These are phyloP conservation scores for Porcisia deanei DNA, from an alignment of 208 protist genomes.

Conservation along the genomic window DNA sequence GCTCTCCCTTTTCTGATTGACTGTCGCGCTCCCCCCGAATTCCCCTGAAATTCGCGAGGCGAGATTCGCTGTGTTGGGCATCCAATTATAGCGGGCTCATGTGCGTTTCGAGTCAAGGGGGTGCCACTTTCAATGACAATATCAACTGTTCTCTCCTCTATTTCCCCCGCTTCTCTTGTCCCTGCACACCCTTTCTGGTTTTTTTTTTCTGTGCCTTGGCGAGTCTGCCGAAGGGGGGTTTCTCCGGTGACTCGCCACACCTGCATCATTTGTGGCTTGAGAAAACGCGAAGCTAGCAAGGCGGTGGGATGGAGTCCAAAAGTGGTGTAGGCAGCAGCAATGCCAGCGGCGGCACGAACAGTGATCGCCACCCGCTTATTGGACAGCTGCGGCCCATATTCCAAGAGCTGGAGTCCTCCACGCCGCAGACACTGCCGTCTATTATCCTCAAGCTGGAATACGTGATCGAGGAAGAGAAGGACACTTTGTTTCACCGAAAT, in stretches of 20 bases:
- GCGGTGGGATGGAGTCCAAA: conserved; percentile 23
- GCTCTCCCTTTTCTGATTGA: background rate
- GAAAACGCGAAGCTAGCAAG: background rate
- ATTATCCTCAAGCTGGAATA: conserved; percentile 83
- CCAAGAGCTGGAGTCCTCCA: conserved; percentile 50
- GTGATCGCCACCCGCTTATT: conserved; percentile 70
- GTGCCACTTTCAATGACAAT: background rate
- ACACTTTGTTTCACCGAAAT: conserved; percentile 76
- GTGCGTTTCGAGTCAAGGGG: background rate
- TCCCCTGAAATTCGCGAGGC: background rate
- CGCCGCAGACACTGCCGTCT: conserved; percentile 49
- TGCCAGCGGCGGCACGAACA: conserved; percentile 15
- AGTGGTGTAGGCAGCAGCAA: conserved; percentile 10
- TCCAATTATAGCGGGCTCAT: background rate
- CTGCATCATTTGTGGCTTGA: background rate
- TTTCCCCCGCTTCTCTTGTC: background rate
- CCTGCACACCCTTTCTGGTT: background rate
- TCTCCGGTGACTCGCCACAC: background rate
- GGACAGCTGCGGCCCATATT: conserved; percentile 89
- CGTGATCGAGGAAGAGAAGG: conserved; percentile 87
- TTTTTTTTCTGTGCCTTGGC: background rate
- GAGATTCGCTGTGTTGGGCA: background rate
- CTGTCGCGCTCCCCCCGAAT: background rate
- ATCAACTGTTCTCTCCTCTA: background rate
- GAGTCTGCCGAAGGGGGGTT: background rate